Evolutionary conservation across 306 rosid genomes (phyloP).

Genomic region (Myrica gale): DNA sequence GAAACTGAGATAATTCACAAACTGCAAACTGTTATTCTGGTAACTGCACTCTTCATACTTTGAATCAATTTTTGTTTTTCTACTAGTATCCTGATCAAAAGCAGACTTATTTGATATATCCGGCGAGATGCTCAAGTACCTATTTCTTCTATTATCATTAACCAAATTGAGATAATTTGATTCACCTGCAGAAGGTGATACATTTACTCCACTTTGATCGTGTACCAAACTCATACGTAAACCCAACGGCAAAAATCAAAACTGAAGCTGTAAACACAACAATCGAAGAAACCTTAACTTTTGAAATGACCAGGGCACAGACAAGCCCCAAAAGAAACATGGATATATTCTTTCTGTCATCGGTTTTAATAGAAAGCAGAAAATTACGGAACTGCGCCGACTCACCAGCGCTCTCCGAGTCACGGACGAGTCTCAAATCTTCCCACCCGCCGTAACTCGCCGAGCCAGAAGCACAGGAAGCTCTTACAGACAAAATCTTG

Average conservation of each 20-base stretch:
- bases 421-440: slow-evolving; percentile 36
- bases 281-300: slow-evolving; percentile 80
- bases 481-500: slow-evolving; percentile 35
- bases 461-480: slow-evolving; percentile 39
- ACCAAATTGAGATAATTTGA: slow-evolving; percentile 34
- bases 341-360: slow-evolving; percentile 60
- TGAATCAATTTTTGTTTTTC: slow-evolving; percentile 27
- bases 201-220: slow-evolving; percentile 39
- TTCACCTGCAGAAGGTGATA: slow-evolving; percentile 26
- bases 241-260: slow-evolving; percentile 71
- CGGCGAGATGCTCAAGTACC: slow-evolving; percentile 33
- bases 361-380: slow-evolving; percentile 59
- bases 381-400: slow-evolving; percentile 53
- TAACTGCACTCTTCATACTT: slow-evolving; percentile 43
- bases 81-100: slow-evolving; percentile 35
- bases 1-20: slow-evolving; percentile 39
- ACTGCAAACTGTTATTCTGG: slow-evolving; percentile 46
- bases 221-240: slow-evolving; percentile 48
- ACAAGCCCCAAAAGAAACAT: slow-evolving; percentile 62
- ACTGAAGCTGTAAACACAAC: slow-evolving; percentile 70
- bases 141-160: slow-evolving; percentile 29
- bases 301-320: slow-evolving; percentile 81
- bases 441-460: slow-evolving; percentile 83
- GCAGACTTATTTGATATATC: slow-evolving; percentile 27
- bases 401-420: slow-evolving; percentile 48